Evolutionary conservation across 2,329 filamentous ascomycete species (phyloP).

Genomic region (Exophiala phaeomuriformis): DNA sequence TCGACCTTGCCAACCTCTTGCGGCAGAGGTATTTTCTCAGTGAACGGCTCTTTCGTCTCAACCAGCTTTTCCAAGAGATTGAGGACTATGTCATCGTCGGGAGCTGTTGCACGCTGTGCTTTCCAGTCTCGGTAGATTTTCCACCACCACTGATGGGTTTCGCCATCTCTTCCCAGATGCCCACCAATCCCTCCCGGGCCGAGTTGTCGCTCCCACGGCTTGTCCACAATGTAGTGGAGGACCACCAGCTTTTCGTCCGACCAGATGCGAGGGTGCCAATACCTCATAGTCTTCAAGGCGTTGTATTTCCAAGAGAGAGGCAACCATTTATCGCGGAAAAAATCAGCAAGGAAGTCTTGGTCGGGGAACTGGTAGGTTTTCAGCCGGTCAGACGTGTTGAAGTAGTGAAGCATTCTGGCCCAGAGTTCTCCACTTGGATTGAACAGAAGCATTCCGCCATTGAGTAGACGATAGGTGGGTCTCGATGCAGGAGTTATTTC

Average conservation of each 20-base stretch:
- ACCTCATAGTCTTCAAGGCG: slow-evolving; percentile 48
- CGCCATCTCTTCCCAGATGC: slow-evolving; percentile 46
- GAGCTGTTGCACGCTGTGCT: slow-evolving; percentile 6
- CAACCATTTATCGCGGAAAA: slow-evolving; percentile 41
- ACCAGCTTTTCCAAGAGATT: slow-evolving; percentile 14
- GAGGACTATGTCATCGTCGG: slow-evolving; percentile 8
- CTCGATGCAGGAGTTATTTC: slow-evolving; percentile 34
- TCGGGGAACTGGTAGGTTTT: slow-evolving; percentile 46
- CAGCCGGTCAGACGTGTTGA: slow-evolving; percentile 34
- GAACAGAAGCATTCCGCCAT: slow-evolving; percentile 37
- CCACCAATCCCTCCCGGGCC: slow-evolving; percentile 40
- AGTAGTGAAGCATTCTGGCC: slow-evolving; percentile 36
- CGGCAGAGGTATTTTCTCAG: slow-evolving; percentile 13
- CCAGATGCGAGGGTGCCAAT: slow-evolving; percentile 48
- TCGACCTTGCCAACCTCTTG: slow-evolving; percentile 20
- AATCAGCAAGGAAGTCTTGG: slow-evolving; percentile 48
- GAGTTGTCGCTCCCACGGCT: slow-evolving; percentile 46
- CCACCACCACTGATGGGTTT: slow-evolving; percentile 51
- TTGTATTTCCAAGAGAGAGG: slow-evolving; percentile 46
- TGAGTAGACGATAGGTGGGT: neutral
- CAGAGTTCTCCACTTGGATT: slow-evolving; percentile 37
- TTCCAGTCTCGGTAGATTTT: slow-evolving; percentile 39
- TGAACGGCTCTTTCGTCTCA: slow-evolving; percentile 17
- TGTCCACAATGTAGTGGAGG: slow-evolving; percentile 51
- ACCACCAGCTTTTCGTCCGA: slow-evolving; percentile 43